Conservation (phyloP, 2,329 filamentous ascomycete genomes). For the Stagonosporopsis vannaccii region DNA sequence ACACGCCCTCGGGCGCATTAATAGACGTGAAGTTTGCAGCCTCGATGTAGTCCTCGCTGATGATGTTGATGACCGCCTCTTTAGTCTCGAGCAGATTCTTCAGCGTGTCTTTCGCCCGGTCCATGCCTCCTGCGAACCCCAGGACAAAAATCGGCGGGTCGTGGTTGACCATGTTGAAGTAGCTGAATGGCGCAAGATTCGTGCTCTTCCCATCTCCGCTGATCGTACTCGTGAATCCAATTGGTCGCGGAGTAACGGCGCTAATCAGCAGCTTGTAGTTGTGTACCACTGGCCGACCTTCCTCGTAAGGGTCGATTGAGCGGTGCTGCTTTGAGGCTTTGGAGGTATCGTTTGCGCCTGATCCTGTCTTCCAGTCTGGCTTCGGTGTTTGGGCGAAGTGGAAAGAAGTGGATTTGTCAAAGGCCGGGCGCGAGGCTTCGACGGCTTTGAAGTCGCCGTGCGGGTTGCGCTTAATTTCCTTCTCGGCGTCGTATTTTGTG, state of each 20-base stretch:
- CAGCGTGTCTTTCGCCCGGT: conserved; percentile 78
- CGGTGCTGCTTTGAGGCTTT: conserved; percentile 68
- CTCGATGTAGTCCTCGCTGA: conserved; percentile 83
- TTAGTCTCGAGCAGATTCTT: conserved; percentile 73
- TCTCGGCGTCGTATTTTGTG: conserved; percentile 55
- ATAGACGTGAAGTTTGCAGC: conserved; percentile 84
- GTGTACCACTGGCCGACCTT: conserved; percentile 69
- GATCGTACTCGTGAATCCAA: conserved; percentile 69
- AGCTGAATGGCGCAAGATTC: conserved; percentile 89
- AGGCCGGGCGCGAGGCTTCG: conserved; percentile 70
- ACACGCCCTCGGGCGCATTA: conserved; percentile 77
- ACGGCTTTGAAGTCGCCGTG: conserved; percentile 79
- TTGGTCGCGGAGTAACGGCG: conserved; percentile 80
- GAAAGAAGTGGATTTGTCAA: conserved; percentile 59
- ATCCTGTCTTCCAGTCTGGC: conserved; percentile 71
- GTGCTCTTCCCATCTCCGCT: conserved; percentile 67
- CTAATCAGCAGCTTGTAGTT: conserved; percentile 96
- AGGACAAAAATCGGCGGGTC: conserved; percentile 85
- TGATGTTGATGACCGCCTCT: conserved; percentile 84
- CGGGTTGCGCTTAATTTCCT: conserved; percentile 65
- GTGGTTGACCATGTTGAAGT: conserved; percentile 82
- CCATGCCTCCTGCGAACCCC: conserved; percentile 64
- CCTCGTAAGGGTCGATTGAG: conserved; percentile 80
- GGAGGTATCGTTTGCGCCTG: conserved; percentile 67
- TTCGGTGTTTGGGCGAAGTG: conserved; percentile 69